A percentile compares a stretch with the other conserved stretches of the same genome.
These are phyloP conservation scores for Pyrenophora teres DNA, from an alignment of 2,329 filamentous ascomycete genomes.

Conservation along the genomic window DNA sequence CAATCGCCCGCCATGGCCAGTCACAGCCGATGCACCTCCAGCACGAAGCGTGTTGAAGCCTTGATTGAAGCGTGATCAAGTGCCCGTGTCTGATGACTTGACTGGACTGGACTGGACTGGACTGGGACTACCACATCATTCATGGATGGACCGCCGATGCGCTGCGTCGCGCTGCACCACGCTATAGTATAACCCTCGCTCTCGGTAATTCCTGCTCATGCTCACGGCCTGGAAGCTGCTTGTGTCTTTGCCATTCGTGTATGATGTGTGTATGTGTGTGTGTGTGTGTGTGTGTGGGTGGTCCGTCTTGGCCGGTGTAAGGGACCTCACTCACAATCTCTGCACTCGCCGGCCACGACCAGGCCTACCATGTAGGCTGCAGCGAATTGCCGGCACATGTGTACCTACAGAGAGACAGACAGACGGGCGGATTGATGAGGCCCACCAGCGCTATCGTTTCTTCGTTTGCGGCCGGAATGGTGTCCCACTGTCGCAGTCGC, in stretches of 20 bases:
- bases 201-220: slow-evolving; percentile 24
- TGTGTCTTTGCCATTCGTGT: no score
- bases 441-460: slow-evolving; percentile 30
- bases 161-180: slow-evolving; percentile 23
- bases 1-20: no score
- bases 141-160: slow-evolving; percentile 23
- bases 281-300: slow-evolving; percentile 16
- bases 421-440: slow-evolving; percentile 16
- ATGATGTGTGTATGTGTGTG: slow-evolving; percentile 4
- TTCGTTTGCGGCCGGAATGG: slow-evolving; percentile 25
- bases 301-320: slow-evolving; percentile 34
- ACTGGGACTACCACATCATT: slow-evolving; percentile 13
- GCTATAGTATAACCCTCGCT: slow-evolving; percentile 28
- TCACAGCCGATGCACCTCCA: slow-evolving; percentile 15
- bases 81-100: slow-evolving; percentile 26
- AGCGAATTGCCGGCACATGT: slow-evolving; percentile 9
- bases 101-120: no score
- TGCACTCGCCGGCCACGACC: slow-evolving; percentile 6
- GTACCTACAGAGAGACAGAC: no score
- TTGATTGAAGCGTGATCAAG: no score
- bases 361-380: slow-evolving; percentile 18
- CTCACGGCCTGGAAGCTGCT: slow-evolving; percentile 20
- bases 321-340: slow-evolving; percentile 20
- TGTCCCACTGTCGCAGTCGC: slow-evolving; percentile 19
- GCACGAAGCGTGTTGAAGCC: no score